Percentiles rank a stretch among this genome's conserved stretches.
Evolutionary conservation across 2,329 filamentous ascomycete species (phyloP).

Genomic region (Teratosphaeria zuluensis): DNA sequence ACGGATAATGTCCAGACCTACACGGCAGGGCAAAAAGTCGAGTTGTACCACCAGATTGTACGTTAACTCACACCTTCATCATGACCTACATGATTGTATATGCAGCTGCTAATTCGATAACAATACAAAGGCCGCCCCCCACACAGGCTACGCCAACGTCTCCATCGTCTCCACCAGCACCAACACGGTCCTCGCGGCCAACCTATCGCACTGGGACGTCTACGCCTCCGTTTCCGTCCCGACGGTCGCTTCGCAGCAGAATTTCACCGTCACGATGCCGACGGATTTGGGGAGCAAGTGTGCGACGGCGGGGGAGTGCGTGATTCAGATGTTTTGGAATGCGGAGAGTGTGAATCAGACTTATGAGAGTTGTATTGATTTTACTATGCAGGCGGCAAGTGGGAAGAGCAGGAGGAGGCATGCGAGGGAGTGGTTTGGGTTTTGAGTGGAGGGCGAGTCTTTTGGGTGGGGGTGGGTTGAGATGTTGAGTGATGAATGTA

Average conservation of each 20-base stretch:
- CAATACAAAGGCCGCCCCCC: too few species aligned
- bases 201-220: conserved; percentile 45
- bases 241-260: conserved; percentile 36
- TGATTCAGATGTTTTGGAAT: conserved; percentile 56
- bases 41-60: conserved; percentile 32
- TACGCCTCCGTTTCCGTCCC: conserved; percentile 43
- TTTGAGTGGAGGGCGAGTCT: too few species aligned
- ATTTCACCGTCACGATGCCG: conserved; percentile 47
- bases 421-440: background rate
- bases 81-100: too few species aligned
- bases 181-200: conserved; percentile 37
- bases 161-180: conserved; percentile 46
- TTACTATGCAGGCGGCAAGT: conserved; percentile 28
- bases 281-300: conserved; percentile 38
- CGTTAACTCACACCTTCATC: background rate
- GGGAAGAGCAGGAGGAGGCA: background rate
- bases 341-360: conserved; percentile 48
- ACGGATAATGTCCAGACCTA: conserved; percentile 43
- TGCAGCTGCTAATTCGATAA: too few species aligned
- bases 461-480: too few species aligned
- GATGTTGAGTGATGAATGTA: too few species aligned
- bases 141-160: conserved; percentile 49
- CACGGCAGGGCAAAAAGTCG: conserved; percentile 40
- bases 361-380: conserved; percentile 55
- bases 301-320: conserved; percentile 41